phyloP scores from a whole-genome alignment of 2,329 filamentous ascomycete genomes.

The Blastomyces percursus region DNA sequence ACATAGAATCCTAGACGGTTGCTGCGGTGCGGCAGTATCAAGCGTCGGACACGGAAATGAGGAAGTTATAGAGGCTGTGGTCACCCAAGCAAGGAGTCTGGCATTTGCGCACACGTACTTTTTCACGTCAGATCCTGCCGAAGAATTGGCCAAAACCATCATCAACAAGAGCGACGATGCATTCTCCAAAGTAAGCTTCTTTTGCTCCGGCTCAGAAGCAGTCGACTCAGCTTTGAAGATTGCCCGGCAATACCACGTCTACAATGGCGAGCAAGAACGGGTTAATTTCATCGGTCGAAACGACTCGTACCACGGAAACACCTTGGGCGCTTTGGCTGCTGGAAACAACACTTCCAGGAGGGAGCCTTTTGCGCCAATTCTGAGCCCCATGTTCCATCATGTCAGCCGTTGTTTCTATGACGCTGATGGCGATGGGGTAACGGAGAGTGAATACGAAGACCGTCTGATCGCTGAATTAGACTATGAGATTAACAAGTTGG shows the following conservation, averaged over 20 bases:
- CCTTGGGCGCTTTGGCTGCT: constrained; percentile 37
- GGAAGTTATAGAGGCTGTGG: constrained; percentile 34
- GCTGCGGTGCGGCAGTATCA: constrained; percentile 38
- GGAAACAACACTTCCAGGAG: constrained; percentile 27
- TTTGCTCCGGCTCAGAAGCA: constrained; percentile 27
- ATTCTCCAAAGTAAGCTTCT: constrained; percentile 16
- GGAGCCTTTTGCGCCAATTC: constrained; percentile 24
- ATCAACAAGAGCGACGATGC: constrained; percentile 20
- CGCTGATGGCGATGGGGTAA: not conserved
- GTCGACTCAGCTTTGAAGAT: constrained; percentile 41
- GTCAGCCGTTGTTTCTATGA: constrained; percentile 6
- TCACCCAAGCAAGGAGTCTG: constrained; percentile 31
- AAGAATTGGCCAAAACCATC: constrained; percentile 31
- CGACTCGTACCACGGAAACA: constrained; percentile 43
- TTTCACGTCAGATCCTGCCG: constrained; percentile 33
- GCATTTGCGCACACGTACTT: constrained; percentile 37
- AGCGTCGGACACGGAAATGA: constrained; percentile 38
- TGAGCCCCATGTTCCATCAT: constrained; percentile 12
- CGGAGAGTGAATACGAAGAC: constrained; percentile 1
- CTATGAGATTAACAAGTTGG: not conserved
- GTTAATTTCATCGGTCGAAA: constrained; percentile 36
- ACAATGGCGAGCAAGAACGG: constrained; percentile 29
- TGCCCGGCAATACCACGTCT: constrained; percentile 39
- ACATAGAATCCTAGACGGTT: constrained; percentile 36
- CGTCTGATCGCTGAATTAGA: constrained; percentile 1